These are phyloP conservation scores for Begonia fuchsioides DNA, from an alignment of 306 rosid genomes.

Conservation along the genomic window DNA sequence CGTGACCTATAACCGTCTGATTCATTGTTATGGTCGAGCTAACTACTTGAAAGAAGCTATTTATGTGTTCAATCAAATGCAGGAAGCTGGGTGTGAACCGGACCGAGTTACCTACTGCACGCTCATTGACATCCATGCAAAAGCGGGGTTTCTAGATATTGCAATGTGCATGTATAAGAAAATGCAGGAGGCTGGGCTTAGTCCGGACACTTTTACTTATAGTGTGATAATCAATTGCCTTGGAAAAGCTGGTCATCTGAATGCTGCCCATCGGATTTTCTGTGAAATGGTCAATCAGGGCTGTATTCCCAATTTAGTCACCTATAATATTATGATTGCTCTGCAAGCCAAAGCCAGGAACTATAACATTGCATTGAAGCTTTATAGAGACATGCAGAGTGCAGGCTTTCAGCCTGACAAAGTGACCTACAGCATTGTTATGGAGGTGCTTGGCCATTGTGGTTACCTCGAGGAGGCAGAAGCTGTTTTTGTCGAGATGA, in stretches of 20 bases:
- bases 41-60: conserved; percentile 79
- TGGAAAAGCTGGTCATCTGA: conserved; percentile 84
- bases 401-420: conserved; percentile 85
- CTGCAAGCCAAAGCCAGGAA: conserved; percentile 96
- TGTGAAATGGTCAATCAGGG: conserved; percentile 76
- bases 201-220: conserved; percentile 91
- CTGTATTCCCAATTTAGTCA: conserved; percentile 81
- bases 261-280: conserved; percentile 66
- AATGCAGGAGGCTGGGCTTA: conserved; percentile 82
- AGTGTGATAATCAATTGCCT: conserved; percentile 93
- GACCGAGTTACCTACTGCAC: conserved; percentile 97
- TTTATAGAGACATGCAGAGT: conserved; percentile 70
- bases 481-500: conserved; percentile 65
- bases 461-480: conserved; percentile 85
- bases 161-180: conserved; percentile 70
- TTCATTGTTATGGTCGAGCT: conserved; percentile 91
- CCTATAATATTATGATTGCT: conserved; percentile 88
- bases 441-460: conserved; percentile 97
- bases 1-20: conserved; percentile 80
- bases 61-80: conserved; percentile 70
- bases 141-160: conserved; percentile 75
- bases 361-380: conserved; percentile 56
- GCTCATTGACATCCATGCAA: conserved; percentile 91
- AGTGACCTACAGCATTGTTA: conserved; percentile 83
- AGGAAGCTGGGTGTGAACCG: conserved; percentile 55